A percentile compares a stretch with the other conserved stretches of the same genome.
phyloP scores from a whole-genome alignment of 2,329 filamentous ascomycete species.

The Tolypocladium ophioglossoides region DNA sequence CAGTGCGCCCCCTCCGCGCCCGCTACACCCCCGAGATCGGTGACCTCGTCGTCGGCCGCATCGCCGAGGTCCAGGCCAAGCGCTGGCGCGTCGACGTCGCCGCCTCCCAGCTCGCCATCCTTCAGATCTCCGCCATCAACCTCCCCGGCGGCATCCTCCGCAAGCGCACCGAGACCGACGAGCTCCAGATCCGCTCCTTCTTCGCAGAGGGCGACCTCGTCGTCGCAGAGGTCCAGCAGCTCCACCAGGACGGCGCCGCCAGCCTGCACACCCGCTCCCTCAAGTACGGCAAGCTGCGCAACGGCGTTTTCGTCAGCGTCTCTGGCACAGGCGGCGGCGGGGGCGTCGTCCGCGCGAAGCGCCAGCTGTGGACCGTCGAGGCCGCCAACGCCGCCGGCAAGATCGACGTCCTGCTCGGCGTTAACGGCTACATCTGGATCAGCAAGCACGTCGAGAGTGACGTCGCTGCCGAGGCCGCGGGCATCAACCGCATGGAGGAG shows the following conservation, averaged over 20 bases:
- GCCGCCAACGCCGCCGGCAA: slow-evolving; percentile 44
- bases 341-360: slow-evolving; percentile 71
- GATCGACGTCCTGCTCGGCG: slow-evolving; percentile 80
- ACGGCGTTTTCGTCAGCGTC: slow-evolving; percentile 81
- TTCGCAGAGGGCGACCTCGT: slow-evolving; percentile 92
- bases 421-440: slow-evolving; percentile 97
- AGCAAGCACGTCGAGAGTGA: slow-evolving; percentile 65
- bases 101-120: slow-evolving; percentile 70
- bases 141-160: slow-evolving; percentile 86
- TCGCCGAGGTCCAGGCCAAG: slow-evolving; percentile 86
- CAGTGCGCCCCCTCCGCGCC: slow-evolving; percentile 78
- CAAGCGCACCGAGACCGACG: slow-evolving; percentile 87
- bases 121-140: slow-evolving; percentile 87
- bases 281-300: slow-evolving; percentile 91
- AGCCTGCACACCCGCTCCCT: slow-evolving; percentile 81
- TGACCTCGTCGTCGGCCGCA: slow-evolving; percentile 86
- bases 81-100: slow-evolving; percentile 95
- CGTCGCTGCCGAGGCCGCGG: slow-evolving; percentile 33
- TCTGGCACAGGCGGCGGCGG: slow-evolving; percentile 74
- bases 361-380: slow-evolving; percentile 81
- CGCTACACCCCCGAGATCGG: slow-evolving; percentile 95
- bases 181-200: slow-evolving; percentile 94
- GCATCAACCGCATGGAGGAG: slow-evolving; percentile 81
- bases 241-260: slow-evolving; percentile 78
- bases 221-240: slow-evolving; percentile 86